Evolutionary conservation across 2,329 filamentous ascomycete species (phyloP), one percentile per base, ranked within the genome.

Genomic region (Gaeumannomyces sp.): DNA sequence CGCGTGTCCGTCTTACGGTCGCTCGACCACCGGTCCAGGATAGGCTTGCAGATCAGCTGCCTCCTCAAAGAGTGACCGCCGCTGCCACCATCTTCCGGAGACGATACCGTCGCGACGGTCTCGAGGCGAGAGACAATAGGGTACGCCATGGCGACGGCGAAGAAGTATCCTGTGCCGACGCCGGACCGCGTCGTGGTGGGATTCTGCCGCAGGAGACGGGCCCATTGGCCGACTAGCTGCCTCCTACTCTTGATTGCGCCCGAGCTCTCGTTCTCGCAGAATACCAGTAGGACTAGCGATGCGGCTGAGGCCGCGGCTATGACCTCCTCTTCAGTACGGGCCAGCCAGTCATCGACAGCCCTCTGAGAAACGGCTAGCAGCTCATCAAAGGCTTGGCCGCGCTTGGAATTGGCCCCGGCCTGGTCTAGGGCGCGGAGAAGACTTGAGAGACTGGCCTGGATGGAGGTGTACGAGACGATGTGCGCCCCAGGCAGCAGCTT

Each of bases 1-100:
- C 81, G 78, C 4, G 80, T 83, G 14, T 86, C 83, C 22, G 86
- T 76, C 28, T 81, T 74, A 2, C 68, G 71, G 63, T 85, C 83
- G 19, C 72, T 74, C 1, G 71, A 70, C 86, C 86, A 89, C n/a
- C 85, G 78, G 60, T 78, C 74, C 22, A 80, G 70, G 16, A 89
- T 73, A 3, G 82, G 78, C 11, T 76, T 69, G 64, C 76, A 77
- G n/a, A 80, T 78, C 7, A 78, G 66, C 45, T 53, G 45, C 45
- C 45, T 53, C 45, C 45, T 53, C 22, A 53, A 22, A n/a, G 19
- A 4, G 13, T 53, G 45, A 22, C 22, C 5, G 45, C 22, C 8
- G 45, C 16, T n/a, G 6, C 45, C 22, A 22, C 22, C 35, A 38
- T 38, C 45, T 22, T 22, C 45, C n/a, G 45, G 45, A 14, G 45